Percentiles rank a stretch among this genome's conserved stretches.
Conservation (phyloP, 306 rosid species). For the Senna siamea region DNA sequence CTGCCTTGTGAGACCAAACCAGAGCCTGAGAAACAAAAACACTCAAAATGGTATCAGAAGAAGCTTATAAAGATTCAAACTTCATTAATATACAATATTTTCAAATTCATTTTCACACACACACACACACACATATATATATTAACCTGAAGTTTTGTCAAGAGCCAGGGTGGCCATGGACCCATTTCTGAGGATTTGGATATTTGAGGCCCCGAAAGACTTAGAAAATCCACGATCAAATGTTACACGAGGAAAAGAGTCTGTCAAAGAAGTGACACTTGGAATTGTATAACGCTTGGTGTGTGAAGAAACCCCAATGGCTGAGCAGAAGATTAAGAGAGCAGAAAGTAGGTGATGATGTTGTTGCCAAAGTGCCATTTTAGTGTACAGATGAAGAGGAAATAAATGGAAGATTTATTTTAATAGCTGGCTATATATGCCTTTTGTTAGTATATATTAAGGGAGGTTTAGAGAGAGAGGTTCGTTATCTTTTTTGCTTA, state of each 20-base stretch:
- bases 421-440: no score
- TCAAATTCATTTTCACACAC: not conserved
- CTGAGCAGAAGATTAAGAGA: conserved; percentile 49
- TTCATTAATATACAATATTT: not conserved
- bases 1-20: conserved; percentile 67
- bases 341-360: conserved; percentile 36
- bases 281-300: conserved; percentile 61
- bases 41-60: not conserved
- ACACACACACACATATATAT: not conserved
- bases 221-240: conserved; percentile 56
- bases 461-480: conserved; percentile 21
- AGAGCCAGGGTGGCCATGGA: conserved; percentile 81
- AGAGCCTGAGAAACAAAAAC: conserved; percentile 53
- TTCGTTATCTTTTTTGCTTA: conserved; percentile 54
- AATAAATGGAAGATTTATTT: conserved; percentile 18
- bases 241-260: conserved; percentile 66
- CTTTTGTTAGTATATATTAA: no score
- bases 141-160: conserved; percentile 70
- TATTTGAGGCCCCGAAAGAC: conserved; percentile 67
- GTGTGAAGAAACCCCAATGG: conserved; percentile 54
- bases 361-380: conserved; percentile 58
- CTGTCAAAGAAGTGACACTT: conserved; percentile 65
- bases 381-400: conserved; percentile 23
- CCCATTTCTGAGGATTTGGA: conserved; percentile 66
- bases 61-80: not conserved